Base-by-base conservation (phyloP, 2,329 filamentous ascomycete genomes). In the Gyromitra esculenta region DNA sequence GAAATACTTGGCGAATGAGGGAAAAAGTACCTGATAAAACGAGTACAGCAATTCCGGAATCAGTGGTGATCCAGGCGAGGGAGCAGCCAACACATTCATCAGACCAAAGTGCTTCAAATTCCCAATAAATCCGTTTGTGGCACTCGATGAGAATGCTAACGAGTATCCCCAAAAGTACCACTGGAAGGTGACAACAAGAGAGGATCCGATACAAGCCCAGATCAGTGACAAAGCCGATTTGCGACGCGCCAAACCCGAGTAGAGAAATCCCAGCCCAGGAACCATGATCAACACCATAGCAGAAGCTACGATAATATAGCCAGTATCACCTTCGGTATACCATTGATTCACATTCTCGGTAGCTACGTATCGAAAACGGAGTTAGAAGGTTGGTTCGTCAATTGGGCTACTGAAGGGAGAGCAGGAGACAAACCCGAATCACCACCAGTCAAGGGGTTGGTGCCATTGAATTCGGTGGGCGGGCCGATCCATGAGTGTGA, bases 81-180 rank as follows among this genome's bases (percentile, higher is more conserved):
- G 94, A 59, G 87, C 86, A 68, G 89, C 96, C 81, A 97, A 87
- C 1, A 93, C 93, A 82, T 94, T 92, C 87, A 89, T 91, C 81
- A 99, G 87, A 77, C 94, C 96, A 81, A 98, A 97, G 84, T 96
- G 92, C 81, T 90, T 88, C 72, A 99, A 85, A 83, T 98, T 90
- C 71, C 96, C 96, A 82, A 99, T 98, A 85, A 92, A 98, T 68
- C 92, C 91, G 85, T 92, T 97, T 80, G 89, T 93, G 3, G 91
- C 92, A 13, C 89, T 90, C 56, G 88, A 87, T 82, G 92, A 96
- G 85, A 98, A 97, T 67, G 95, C 94, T 77, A 99, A 87, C 13
- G 95, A 97, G 85, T 97, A 99, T 48, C 96, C 96, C 95, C 96
- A 98, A 84, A 99, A 97, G 83, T 97, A 98, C 96, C 96, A 99